Conservation (phyloP, 768 basidiomycete genomes). For the Boletus sp. region DNA sequence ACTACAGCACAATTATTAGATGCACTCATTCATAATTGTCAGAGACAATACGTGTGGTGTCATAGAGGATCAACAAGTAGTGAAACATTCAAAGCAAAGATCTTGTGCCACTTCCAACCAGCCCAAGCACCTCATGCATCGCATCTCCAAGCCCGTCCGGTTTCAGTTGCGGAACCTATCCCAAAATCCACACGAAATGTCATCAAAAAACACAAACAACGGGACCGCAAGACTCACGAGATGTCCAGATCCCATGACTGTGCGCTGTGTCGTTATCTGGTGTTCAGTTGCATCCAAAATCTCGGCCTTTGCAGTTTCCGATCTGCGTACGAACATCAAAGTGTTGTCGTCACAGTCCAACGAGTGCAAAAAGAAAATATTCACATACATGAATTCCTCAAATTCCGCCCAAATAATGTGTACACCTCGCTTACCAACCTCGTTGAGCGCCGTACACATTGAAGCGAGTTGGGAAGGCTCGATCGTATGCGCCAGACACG, state of each 20-base stretch:
- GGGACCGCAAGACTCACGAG: slow-evolving; percentile 16
- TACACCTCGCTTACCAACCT: slow-evolving; percentile 12
- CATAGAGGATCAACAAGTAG: neutral
- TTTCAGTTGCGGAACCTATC: slow-evolving; percentile 29
- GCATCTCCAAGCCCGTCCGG: slow-evolving; percentile 27
- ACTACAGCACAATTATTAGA: neutral
- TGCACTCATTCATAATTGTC: no score
- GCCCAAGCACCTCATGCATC: slow-evolving; percentile 24
- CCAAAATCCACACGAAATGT: neutral
- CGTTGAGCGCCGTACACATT: slow-evolving; percentile 15
- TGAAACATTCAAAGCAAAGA: slow-evolving; percentile 16
- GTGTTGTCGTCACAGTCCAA: neutral
- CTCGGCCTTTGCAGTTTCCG: slow-evolving; percentile 24
- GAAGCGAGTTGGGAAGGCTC: slow-evolving; percentile 22
- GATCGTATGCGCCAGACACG: slow-evolving; percentile 26
- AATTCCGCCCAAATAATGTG: slow-evolving; percentile 32
- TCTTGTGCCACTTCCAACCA: slow-evolving; percentile 6
- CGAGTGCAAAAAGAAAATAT: neutral
- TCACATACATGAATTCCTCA: slow-evolving; percentile 31
- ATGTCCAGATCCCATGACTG: slow-evolving; percentile 29
- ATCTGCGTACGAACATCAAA: slow-evolving; percentile 12
- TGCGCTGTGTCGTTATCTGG: slow-evolving; percentile 19
- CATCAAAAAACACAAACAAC: neutral
- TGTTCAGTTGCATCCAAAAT: slow-evolving; percentile 29
- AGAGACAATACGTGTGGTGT: no score